phyloP scores from a whole-genome alignment of 352 stramenopile species.

The Globisporangium viniferum region DNA sequence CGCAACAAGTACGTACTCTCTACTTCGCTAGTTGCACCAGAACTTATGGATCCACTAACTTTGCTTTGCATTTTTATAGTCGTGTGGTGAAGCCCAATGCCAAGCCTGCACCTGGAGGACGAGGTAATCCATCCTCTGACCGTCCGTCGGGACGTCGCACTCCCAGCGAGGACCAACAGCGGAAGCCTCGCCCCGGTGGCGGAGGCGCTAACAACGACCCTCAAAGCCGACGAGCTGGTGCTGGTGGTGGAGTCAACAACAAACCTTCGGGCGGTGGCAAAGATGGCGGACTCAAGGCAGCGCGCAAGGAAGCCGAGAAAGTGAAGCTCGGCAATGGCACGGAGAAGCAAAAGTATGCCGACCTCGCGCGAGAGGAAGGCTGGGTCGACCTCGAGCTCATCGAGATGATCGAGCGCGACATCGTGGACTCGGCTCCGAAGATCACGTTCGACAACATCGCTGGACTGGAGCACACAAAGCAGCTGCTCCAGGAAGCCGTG shows the following conservation, averaged over 20 bases:
- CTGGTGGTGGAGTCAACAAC: constrained; percentile 24
- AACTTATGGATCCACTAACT: not conserved
- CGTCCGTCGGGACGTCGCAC: constrained; percentile 47
- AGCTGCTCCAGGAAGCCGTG: constrained; percentile 78
- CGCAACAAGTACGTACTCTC: constrained; percentile 25
- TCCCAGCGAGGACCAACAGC: constrained; percentile 53
- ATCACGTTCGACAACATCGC: constrained; percentile 79
- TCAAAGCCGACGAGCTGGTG: constrained; percentile 17
- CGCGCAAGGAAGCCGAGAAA: constrained; percentile 41
- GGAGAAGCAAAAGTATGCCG: constrained; percentile 70
- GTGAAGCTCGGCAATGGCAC: constrained; percentile 20
- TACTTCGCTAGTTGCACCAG: too few relatives aligned
- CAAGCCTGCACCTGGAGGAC: constrained; percentile 18
- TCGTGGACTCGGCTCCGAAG: constrained; percentile 68
- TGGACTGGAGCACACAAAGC: constrained; percentile 77
- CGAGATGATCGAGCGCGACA: constrained; percentile 85
- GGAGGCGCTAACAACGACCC: constrained; percentile 23
- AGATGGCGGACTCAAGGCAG: constrained; percentile 39
- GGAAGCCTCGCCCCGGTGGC: constrained; percentile 32
- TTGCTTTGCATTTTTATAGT: constrained; percentile 17
- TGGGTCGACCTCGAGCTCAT: constrained; percentile 82
- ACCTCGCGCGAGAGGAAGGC: constrained; percentile 66
- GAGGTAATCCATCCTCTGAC: constrained; percentile 21
- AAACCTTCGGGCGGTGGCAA: constrained; percentile 26
- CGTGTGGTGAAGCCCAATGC: constrained; percentile 28